Evolutionary conservation across 1,284 basidiomycete species (phyloP), one percentile per base, ranked within the genome.

Genomic region (Mycosarcoma mackinlayi): DNA sequence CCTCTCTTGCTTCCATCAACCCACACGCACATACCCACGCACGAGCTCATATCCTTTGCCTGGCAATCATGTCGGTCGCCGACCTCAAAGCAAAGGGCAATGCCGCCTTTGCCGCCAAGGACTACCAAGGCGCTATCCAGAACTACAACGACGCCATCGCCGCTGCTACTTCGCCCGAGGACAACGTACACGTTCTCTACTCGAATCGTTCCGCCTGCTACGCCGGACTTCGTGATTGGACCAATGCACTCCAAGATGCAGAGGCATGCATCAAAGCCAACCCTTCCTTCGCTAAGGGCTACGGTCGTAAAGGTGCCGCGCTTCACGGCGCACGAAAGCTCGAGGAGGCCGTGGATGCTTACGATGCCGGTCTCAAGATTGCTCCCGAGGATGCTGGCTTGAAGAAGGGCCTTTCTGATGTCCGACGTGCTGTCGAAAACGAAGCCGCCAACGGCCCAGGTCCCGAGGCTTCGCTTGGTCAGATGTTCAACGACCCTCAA

Each of bases 151-250:
- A 73, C 40, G 79, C 80, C 21, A 80, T 80, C 52, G 75, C 64
- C 8, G 80, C 76, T 16, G 78, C 75, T 6, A 48, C 75, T 38
- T 72, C 85, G 39, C 69, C 75, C 40, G 70, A 76, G 34, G 80
- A 81, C 50, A 66, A 67, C 6, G 55, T 76, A n/a, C 91, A 92
- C 82, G 93, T 98, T 51, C 87, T 97, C 19, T 97, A 88, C 85
- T 96, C 93, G 6, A 98, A 98, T 83, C 88, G 94, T 57, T 94
- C 92, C 74, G 94, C 94, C 16, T 91, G 92, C 27, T 89, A 93
- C 81, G 88, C 90, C 16, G 93, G 93, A 18, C 90, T 92, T 85
- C 90, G 88, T 76, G 85, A 91, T 52, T 97, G 89, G 86, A 81
- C 84, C 42, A 87, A 87, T 10, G 94, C 94, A 16, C 86, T 97